Evolutionary conservation across 495 filamentous ascomycete species (phyloP).

Genomic region (Penicillium flavigenum): DNA sequence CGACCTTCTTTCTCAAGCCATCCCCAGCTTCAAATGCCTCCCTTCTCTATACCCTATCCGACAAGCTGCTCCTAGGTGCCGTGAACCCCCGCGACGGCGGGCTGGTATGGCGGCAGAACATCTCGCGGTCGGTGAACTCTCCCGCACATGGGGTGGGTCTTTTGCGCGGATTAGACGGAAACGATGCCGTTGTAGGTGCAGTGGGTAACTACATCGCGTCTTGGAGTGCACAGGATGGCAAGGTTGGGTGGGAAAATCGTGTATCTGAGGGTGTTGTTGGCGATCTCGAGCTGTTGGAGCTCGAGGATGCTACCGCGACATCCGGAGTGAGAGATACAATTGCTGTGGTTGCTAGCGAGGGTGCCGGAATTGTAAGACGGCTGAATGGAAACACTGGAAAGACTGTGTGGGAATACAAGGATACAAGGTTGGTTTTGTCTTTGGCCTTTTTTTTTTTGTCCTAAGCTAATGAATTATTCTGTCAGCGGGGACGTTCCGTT

Average conservation of each 20-base stretch:
- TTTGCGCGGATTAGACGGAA: conserved; percentile 69
- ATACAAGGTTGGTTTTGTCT: conserved; percentile 48
- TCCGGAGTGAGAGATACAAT: conserved; percentile 64
- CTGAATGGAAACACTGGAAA: conserved; percentile 71
- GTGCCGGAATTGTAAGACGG: conserved; percentile 59
- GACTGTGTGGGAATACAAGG: conserved; percentile 73
- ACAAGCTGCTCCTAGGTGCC: conserved; percentile 77
- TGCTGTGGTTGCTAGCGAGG: conserved; percentile 58
- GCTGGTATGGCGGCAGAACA: conserved; percentile 80
- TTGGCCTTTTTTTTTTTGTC: background rate
- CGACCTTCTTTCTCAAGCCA: conserved; percentile 94
- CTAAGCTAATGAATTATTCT: conserved; percentile 22
- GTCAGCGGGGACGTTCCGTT: conserved; percentile 66
- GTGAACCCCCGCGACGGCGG: conserved; percentile 84
- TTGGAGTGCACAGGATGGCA: conserved; percentile 84
- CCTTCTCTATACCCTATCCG: conserved; percentile 85
- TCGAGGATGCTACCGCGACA: conserved; percentile 53
- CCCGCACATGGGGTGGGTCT: conserved; percentile 47
- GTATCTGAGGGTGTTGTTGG: conserved; percentile 57
- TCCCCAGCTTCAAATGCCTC: conserved; percentile 77
- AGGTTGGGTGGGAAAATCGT: conserved; percentile 67
- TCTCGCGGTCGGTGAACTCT: conserved; percentile 43
- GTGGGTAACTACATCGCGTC: conserved; percentile 63
- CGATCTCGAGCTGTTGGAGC: conserved; percentile 78
- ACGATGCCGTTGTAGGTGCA: conserved; percentile 70